A percentile compares a stretch with the other conserved stretches of the same genome.
phyloP scores from a whole-genome alignment of 345 rosid species.

The Dovyalis caffra region DNA sequence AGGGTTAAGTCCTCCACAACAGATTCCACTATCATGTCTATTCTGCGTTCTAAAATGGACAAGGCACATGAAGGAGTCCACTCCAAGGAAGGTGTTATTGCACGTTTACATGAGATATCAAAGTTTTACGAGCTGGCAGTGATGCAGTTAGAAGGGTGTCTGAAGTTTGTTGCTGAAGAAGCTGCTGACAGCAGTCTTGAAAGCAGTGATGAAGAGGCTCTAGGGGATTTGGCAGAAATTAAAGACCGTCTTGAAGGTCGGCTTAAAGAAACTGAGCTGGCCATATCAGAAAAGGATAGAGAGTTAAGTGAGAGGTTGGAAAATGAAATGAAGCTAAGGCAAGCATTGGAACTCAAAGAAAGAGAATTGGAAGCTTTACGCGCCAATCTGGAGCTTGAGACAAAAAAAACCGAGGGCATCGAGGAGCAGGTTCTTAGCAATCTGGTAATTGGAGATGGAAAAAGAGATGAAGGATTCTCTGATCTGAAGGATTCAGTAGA shows the following conservation, averaged over 20 bases:
- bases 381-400: conserved; percentile 39
- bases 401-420: conserved; percentile 28
- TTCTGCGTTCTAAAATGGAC: conserved; percentile 72
- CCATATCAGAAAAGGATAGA: conserved; percentile 65
- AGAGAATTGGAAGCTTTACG: conserved; percentile 55
- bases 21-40: conserved; percentile 86
- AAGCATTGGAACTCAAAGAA: conserved; percentile 54
- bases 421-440: conserved; percentile 23
- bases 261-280: conserved; percentile 56
- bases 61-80: conserved; percentile 70
- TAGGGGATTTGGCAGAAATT: conserved; percentile 58
- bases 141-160: conserved; percentile 71
- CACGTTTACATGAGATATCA: conserved; percentile 69
- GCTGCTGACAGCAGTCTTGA: conserved; percentile 47
- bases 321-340: conserved; percentile 52
- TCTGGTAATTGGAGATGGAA: conserved; percentile 28
- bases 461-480: conserved; percentile 47
- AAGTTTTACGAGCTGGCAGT: conserved; percentile 80
- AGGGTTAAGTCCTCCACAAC: conserved; percentile 55
- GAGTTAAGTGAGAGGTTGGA: conserved; percentile 51
- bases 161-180: conserved; percentile 71
- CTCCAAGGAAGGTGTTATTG: conserved; percentile 56
- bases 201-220: conserved; percentile 52
- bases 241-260: conserved; percentile 73
- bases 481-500: conserved; percentile 70